Percentiles rank a stretch among this genome's conserved stretches.
These are phyloP conservation scores for Lachancea kluyveri DNA, from an alignment of 805 yeast species.

Conservation along the genomic window DNA sequence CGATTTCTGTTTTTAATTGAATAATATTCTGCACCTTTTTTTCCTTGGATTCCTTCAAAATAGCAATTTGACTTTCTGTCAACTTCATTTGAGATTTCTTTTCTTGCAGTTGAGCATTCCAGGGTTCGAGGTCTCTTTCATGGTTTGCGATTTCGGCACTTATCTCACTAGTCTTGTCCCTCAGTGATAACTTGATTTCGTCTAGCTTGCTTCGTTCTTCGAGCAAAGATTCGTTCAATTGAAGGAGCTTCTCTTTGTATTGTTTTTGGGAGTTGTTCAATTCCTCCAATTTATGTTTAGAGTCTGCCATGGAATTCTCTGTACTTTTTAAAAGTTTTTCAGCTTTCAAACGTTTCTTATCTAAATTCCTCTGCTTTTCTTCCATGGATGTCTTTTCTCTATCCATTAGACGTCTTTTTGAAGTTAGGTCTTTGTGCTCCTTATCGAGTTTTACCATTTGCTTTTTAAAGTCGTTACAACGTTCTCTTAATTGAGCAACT, in stretches of 20 bases:
- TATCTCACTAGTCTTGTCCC: constrained; percentile 66
- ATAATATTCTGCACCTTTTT: constrained; percentile 41
- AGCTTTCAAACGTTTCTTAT: constrained; percentile 51
- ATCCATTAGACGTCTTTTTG: constrained; percentile 35
- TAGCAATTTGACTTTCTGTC: constrained; percentile 57
- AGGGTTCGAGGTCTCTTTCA: constrained; percentile 72
- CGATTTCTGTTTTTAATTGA: constrained; percentile 38
- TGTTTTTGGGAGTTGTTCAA: constrained; percentile 40
- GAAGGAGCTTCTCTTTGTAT: constrained; percentile 38
- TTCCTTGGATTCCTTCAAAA: constrained; percentile 43
- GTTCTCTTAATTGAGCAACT: constrained; percentile 28
- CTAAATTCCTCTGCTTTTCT: constrained; percentile 67
- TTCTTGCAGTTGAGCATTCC: constrained; percentile 61
- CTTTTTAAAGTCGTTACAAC: constrained; percentile 19
- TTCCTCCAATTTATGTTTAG: constrained; percentile 41
- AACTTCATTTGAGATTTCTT: constrained; percentile 60
- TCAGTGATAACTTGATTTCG: constrained; percentile 55
- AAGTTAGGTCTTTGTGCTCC: constrained; percentile 25
- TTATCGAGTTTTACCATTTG: constrained; percentile 24
- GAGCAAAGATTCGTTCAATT: constrained; percentile 40
- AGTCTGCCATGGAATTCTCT: constrained; percentile 37
- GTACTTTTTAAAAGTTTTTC: constrained; percentile 48
- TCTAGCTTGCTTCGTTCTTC: constrained; percentile 54
- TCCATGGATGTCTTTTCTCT: constrained; percentile 62
- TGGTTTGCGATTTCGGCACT: constrained; percentile 57